Conservation (phyloP, 1,284 basidiomycete genomes). For the Heterobasidion annosum region DNA sequence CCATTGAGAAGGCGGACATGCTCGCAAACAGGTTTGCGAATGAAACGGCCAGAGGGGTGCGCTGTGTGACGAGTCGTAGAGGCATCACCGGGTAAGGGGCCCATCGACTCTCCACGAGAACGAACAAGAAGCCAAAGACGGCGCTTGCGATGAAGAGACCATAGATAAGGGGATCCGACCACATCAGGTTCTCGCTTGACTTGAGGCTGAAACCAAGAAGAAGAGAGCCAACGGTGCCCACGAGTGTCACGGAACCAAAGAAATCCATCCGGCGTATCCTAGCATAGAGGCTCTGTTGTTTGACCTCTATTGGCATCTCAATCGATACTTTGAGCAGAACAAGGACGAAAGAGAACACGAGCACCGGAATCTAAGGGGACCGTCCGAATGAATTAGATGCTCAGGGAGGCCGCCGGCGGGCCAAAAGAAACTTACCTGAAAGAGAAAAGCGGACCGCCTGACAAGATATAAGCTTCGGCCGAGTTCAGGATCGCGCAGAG, state of each 20-base stretch:
- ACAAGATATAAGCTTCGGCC: conserved; percentile 10
- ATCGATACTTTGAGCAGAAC: conserved; percentile 72
- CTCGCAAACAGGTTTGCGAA: conserved; percentile 73
- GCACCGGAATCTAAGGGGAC: conserved; percentile 53
- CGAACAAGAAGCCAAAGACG: conserved; percentile 49
- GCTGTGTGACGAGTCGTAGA: conserved; percentile 60
- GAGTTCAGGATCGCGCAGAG: conserved; percentile 6
- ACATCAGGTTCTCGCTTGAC: conserved; percentile 72
- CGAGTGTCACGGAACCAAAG: conserved; percentile 73
- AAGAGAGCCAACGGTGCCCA: conserved; percentile 62
- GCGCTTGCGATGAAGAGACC: conserved; percentile 52
- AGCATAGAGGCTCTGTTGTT: conserved; percentile 46
- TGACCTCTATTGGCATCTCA: conserved; percentile 47
- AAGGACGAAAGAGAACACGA: conserved; percentile 59
- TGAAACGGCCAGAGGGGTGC: conserved; percentile 75
- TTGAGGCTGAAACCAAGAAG: conserved; percentile 76
- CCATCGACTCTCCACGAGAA: conserved; percentile 66
- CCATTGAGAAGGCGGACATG: conserved; percentile 73
- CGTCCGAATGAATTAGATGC: conserved; percentile 7
- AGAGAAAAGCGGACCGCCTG: conserved; percentile 62
- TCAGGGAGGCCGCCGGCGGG: conserved; percentile 7
- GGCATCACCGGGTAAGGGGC: conserved; percentile 83
- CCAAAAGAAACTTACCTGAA: conserved; percentile 39
- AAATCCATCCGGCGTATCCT: conserved; percentile 78
- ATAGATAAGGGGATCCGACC: conserved; percentile 64